phyloP scores from a whole-genome alignment of 257 asterid species.

The Ajuga chamaepitys region DNA sequence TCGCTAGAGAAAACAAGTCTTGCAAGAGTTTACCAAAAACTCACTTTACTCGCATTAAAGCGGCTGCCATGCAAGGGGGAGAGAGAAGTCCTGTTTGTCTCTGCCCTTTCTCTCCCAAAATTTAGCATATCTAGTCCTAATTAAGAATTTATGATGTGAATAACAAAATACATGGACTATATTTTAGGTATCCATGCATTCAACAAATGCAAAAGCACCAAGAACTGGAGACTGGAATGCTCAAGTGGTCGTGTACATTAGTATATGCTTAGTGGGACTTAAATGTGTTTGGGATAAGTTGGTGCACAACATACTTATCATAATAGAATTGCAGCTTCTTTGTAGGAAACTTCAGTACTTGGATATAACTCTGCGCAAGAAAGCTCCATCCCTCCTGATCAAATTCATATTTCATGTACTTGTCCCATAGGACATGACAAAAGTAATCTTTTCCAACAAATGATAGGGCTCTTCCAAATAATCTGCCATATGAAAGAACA shows the following conservation, averaged over 20 bases:
- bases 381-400: constrained; percentile 61
- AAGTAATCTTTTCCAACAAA: constrained; percentile 76
- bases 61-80: neutral
- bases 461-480: constrained; percentile 65
- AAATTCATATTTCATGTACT: constrained; percentile 71
- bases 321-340: constrained; percentile 65
- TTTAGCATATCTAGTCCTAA: constrained; percentile 1
- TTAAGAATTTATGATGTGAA: neutral
- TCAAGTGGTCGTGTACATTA: neutral
- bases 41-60: neutral
- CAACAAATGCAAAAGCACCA: neutral
- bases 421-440: constrained; percentile 81
- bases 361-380: constrained; percentile 72
- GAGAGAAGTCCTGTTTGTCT: neutral
- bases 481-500: constrained; percentile 34
- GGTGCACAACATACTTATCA: constrained; percentile 53
- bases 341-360: constrained; percentile 70
- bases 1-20: neutral
- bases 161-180: neutral
- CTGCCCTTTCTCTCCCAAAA: neutral
- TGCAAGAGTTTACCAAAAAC: neutral
- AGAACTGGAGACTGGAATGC: neutral
- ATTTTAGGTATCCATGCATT: neutral
- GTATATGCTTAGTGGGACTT: neutral
- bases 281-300: neutral